Evolutionary conservation across 345 rosid species (phyloP), one percentile per base, ranked within the genome.

Genomic region (Toxicodendron radicans): DNA sequence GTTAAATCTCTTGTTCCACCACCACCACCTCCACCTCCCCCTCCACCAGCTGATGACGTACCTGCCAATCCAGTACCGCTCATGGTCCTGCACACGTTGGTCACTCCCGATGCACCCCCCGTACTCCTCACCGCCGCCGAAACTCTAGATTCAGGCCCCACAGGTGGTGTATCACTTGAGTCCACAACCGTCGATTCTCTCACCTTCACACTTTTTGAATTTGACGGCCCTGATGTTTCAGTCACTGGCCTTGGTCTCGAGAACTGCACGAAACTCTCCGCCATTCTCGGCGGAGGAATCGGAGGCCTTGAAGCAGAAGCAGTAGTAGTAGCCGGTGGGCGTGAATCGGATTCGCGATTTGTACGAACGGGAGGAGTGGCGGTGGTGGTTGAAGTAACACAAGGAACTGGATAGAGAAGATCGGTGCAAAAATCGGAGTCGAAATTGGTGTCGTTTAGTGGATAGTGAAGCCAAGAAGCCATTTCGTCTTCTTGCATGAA

Each of bases 401-500:
- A 60, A 23, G 93, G 83, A 8, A 83, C 7, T 61, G 84, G 58
- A 68, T 83, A 78, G 35, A 86, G 79, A 72, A 91, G 84, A 82
- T 86, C 90, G 79, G 88, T 77, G 82, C 91, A 84, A 81, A 94
- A 84, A 80, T 94, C 93, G 12, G 84, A 72, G 72, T 83, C 88
- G 74, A 90, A 87, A 73, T 83, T 76, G 46, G 84, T 63, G 7
- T 87, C 85, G 32, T 75, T 61, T 67, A 88, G 88, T 60, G 96
- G 97, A 76, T 78, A 83, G 52, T 88, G 93, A 72, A 91, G 95
- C 99, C 99, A 92, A 4, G 95, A 85, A n/a, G 91, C 75, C 97
- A 92, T 91, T 79, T 95, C 99, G 58, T 90, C 97, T 78, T 95
- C 99, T 38, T 92, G 97, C 71, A 91, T 88, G 70, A 95, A 90